A percentile compares a stretch with the other conserved stretches of the same genome.
Conservation (phyloP, 257 asterid genomes). For the Capsicum pubescens region DNA sequence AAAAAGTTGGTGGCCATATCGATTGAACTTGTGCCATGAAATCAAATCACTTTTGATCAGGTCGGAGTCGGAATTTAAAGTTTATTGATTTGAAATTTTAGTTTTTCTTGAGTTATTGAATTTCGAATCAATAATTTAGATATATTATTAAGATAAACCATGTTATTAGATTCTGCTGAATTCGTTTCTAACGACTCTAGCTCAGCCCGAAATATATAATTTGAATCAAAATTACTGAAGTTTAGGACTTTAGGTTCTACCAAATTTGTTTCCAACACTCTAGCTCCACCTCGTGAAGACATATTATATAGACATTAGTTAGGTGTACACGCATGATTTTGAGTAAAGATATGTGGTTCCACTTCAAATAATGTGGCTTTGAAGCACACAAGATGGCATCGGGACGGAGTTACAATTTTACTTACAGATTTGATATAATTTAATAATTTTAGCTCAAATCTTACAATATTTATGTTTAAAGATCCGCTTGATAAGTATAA, state of each 20-base stretch:
- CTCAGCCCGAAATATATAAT: too few relatives aligned
- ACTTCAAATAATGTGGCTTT: background rate
- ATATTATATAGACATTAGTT: background rate
- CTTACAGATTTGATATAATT: accelerated
- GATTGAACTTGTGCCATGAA: background rate
- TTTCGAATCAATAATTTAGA: background rate
- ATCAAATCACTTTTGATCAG: background rate
- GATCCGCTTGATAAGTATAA: background rate
- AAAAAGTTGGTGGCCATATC: slow-evolving; percentile 13
- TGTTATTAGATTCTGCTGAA: too few relatives aligned
- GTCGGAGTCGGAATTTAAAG: background rate
- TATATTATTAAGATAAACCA: too few relatives aligned
- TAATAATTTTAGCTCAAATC: background rate
- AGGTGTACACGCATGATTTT: background rate
- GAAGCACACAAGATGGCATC: background rate
- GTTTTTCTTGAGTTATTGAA: background rate
- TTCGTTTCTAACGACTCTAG: too few relatives aligned
- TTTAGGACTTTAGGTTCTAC: too few relatives aligned
- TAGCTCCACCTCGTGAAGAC: background rate
- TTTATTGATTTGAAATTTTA: background rate
- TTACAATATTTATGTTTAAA: background rate
- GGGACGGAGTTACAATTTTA: background rate
- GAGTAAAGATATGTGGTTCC: background rate
- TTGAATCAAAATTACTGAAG: too few relatives aligned
- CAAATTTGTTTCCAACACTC: too few relatives aligned